Evolutionary conservation across 257 asterid genomes (phyloP), one percentile per base, ranked within the genome.

Genomic region (Ballota nigra): DNA sequence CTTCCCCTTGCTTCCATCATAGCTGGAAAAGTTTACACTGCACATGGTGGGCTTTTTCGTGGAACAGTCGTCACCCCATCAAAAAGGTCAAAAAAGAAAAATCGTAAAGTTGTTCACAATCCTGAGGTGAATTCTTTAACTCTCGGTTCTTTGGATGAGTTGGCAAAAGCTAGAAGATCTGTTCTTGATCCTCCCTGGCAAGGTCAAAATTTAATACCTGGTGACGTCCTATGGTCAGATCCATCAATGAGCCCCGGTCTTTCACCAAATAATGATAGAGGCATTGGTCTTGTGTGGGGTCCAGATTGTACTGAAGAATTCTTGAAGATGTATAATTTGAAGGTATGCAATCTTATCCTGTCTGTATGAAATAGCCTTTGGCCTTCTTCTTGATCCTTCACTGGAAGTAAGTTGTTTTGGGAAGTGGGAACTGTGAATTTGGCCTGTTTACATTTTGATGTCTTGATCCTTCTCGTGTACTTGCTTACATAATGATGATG

Each of bases 121-220:
- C 88, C 95, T 23, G 88, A 79, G 62, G 56, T 62, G 28, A 79
- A 64, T 76, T 66, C 86, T 62, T 82, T 92, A 70, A 72, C 66
- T 51, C 95, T 95, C 57, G 99, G 99, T 79, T 84, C 97, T 34
- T 83, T 95, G 77, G 98, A 92, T 70, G 97, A 95, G 84, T 84
- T 95, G 55, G 85, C 86, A 56, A 95, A 82, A 83, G 97, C 98
- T 72, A 85, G 98, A 82, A 88, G 98, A 77, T 85, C 98, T 64
- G 97, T 95, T 68, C 98, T 95, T 75, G 99, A 95, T 83, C 98
- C 99, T 80, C 98, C 98, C 1, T 92, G 99, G 99, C 89, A 95
- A 84, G 98, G 99, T 72, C 77, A 77, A 23, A 95, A 95, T 79
- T 74, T 95, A 90, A 95, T 95, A 66, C 99, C 99, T 11, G 99